Conservation (phyloP, 441 rosid species). For the Bocquillonia castaneifolia region DNA sequence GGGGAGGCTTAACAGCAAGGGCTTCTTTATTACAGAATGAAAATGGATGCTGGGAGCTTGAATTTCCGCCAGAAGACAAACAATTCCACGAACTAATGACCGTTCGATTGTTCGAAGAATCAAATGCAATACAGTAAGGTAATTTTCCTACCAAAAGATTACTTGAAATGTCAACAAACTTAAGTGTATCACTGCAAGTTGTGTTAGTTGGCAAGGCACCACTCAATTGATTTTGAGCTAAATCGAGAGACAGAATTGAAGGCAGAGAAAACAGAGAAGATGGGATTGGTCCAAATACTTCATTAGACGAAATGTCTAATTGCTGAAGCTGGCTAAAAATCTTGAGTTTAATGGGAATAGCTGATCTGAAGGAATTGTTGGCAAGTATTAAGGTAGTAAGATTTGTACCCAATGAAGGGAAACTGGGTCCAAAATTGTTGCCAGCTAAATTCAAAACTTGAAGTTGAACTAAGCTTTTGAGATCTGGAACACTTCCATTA, state of each 20-base stretch:
- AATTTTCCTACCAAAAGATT: conserved; percentile 69
- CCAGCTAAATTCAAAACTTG: conserved; percentile 51
- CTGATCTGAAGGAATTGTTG: conserved; percentile 64
- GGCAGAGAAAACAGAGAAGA: conserved; percentile 53
- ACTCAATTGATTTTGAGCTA: conserved; percentile 50
- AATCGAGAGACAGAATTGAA: conserved; percentile 49
- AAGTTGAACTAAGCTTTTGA: conserved; percentile 37
- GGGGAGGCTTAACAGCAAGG: conserved; percentile 59
- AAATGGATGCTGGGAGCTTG: conserved; percentile 57
- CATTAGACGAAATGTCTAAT: conserved; percentile 60
- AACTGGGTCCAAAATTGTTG: conserved; percentile 56
- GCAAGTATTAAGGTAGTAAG: conserved; percentile 40
- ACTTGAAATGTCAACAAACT: conserved; percentile 54
- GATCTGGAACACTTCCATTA: conserved; percentile 62
- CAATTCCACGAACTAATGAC: conserved; percentile 76
- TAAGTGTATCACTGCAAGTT: conserved; percentile 49
- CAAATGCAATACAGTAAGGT: conserved; percentile 50
- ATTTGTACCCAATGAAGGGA: conserved; percentile 53
- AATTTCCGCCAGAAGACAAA: conserved; percentile 46
- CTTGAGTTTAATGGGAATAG: conserved; percentile 44
- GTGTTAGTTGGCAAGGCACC: conserved; percentile 48
- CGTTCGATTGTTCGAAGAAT: conserved; percentile 39
- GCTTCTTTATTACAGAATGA: conserved; percentile 77
- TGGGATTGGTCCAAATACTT: conserved; percentile 54
- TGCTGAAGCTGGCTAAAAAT: conserved; percentile 41